Evolutionary conservation across 352 stramenopile species (phyloP).

Genomic region (Phytopythium vexans): DNA sequence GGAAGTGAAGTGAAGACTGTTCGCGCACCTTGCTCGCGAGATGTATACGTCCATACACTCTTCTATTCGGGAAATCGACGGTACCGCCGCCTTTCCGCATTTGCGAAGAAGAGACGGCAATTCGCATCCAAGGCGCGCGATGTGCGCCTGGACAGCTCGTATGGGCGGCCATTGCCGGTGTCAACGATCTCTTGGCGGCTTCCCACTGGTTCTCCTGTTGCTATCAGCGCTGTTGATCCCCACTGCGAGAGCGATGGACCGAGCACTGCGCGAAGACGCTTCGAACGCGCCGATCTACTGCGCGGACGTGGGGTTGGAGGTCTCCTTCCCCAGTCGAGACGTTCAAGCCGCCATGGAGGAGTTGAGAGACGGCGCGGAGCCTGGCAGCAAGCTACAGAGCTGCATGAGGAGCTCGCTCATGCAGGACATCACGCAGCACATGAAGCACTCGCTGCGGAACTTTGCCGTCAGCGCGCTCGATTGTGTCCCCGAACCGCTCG

Average conservation of each 20-base stretch:
- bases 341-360: constrained; percentile 16
- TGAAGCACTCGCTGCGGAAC: constrained; percentile 27
- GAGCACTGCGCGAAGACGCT: constrained; percentile 5
- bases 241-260: background rate
- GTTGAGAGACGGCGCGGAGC: constrained; percentile 4
- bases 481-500: constrained; percentile 31
- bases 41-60: background rate
- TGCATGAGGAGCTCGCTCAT: constrained; percentile 39
- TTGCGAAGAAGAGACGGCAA: constrained; percentile 3
- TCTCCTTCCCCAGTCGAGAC: constrained; percentile 31
- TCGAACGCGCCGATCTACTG: constrained; percentile 29
- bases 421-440: constrained; percentile 23
- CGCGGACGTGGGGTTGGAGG: constrained; percentile 37
- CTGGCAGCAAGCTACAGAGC: constrained; percentile 8
- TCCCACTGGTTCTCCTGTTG: background rate
- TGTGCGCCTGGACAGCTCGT: too few relatives aligned
- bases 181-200: background rate
- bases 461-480: constrained; percentile 41
- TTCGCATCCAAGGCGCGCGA: background rate
- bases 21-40: background rate
- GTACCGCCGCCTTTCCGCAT: constrained; percentile 1
- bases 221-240: background rate
- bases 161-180: background rate
- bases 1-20: background rate
- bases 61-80: constrained; percentile 1